Evolutionary conservation across 495 filamentous ascomycete genomes (phyloP).

Genomic region (Penicillium verhagenii): DNA sequence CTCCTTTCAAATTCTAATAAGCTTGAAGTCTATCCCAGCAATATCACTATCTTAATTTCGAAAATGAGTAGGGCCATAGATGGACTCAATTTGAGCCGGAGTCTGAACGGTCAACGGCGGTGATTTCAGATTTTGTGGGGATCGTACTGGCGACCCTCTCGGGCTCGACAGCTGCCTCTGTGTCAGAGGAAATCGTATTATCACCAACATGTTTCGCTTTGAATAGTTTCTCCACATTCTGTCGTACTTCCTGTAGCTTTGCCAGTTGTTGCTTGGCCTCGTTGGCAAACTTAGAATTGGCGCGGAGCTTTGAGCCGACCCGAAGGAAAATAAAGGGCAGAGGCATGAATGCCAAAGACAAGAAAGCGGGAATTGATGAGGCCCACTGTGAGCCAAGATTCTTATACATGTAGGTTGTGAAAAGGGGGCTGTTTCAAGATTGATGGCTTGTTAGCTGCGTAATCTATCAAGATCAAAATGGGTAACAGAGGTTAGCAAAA

Average conservation of each 20-base stretch:
- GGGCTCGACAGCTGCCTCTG: not conserved
- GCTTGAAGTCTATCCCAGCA: not conserved
- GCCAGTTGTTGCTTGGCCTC: slow-evolving; percentile 42
- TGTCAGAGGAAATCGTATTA: not conserved
- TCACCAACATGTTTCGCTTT: not conserved
- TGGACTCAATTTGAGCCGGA: not conserved
- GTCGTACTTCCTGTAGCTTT: not conserved
- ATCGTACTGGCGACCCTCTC: not conserved
- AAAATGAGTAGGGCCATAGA: not conserved
- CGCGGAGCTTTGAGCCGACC: slow-evolving; percentile 59
- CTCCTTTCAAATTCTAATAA: not conserved
- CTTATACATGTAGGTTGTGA: slow-evolving; percentile 65
- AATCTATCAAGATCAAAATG: not conserved
- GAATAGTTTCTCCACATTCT: not conserved
- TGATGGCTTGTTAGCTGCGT: not conserved
- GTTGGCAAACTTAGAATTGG: slow-evolving; percentile 62
- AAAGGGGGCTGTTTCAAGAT: slow-evolving; percentile 49
- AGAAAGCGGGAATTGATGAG: slow-evolving; percentile 34
- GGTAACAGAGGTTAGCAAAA: not conserved
- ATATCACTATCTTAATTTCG: not conserved
- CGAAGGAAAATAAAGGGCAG: slow-evolving; percentile 68
- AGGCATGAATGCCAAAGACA: slow-evolving; percentile 60
- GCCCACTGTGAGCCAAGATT: slow-evolving; percentile 71
- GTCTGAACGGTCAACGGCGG: not conserved
- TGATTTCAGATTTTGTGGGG: not conserved